Base-by-base conservation (phyloP, 805 yeast species). In the Candida nitratophila region DNA sequence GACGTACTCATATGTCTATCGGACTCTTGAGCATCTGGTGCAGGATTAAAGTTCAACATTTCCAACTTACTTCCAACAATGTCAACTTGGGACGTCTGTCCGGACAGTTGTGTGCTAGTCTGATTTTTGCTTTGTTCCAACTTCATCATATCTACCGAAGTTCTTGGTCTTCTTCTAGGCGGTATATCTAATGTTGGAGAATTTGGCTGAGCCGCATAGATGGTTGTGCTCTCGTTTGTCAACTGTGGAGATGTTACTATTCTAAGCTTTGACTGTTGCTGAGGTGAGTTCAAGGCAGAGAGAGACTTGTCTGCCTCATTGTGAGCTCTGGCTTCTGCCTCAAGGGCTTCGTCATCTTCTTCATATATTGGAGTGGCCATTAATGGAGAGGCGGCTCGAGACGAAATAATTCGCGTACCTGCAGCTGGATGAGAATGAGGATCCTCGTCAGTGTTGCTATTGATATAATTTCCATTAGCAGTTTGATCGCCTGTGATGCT, bases 331-430 rank as follows among this genome's bases (percentile, higher is more conserved):
- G 31, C 7, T 22, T 17, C 22, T 29, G 31, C 29, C 34, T 33
- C 26, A 27, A 10, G 6, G 7, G 16, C 34, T 27, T 47, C 48
- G 34, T 52, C 56, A 27, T 55, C 57, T 39, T 54, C 59, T 46
- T 54, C 59, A 20, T 40, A 39, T 27, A 54, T 54, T 3, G 58
- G 49, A 9, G 42, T 37, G 26, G 46, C 52, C 38, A 46, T 32
- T 26, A 49, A 37, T 14, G 53, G 51, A 21, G 57, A 47, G 3
- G 49, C 46, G 20, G 52, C 48, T 31, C 45, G 40, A 2, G 45
- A 44, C 12, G 34, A 39, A 10, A 34, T 34, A 5, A 20, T 19
- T 19, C 37, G 37, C 37, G 37, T 34, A 16, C 20, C 20, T 17
- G 35, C 35, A 32, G 12, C 6, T 30, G 16, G 49, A 41, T 40